These are phyloP conservation scores for Crithidia mellificae DNA, from an alignment of 208 protist species.

Conservation along the genomic window DNA sequence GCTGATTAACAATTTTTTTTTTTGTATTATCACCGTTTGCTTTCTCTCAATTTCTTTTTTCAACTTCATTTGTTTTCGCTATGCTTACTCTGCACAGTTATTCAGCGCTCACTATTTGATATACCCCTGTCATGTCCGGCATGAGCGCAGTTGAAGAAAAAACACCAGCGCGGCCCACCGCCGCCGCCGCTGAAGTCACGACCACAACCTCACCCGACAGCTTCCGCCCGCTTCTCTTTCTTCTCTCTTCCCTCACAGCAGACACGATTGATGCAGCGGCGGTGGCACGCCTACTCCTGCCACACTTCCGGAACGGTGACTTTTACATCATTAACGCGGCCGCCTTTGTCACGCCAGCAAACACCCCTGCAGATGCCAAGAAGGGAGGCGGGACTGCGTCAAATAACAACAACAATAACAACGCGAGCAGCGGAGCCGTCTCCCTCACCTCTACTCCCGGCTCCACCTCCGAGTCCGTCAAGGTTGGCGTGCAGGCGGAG, in stretches of 20 bases:
- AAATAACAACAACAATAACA: not conserved
- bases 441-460: not conserved
- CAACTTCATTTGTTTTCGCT: too few species aligned
- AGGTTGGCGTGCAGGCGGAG: conserved; percentile 32
- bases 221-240: conserved; percentile 28
- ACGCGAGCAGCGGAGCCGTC: not conserved
- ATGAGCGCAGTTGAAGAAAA: not conserved
- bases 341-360: conserved; percentile 5
- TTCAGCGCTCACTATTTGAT: too few species aligned
- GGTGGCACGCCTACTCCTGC: conserved; percentile 24
- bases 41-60: too few species aligned
- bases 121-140: not conserved
- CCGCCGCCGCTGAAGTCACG: not conserved
- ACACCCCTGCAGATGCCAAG: conserved; percentile 9
- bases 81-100: not conserved
- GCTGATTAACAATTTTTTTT: too few species aligned
- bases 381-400: conserved; percentile 2
- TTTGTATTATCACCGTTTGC: too few species aligned
- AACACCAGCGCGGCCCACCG: conserved; percentile 1
- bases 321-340: conserved; percentile 29
- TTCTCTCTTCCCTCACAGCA: conserved; percentile 24
- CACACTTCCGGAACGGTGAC: conserved; percentile 17
- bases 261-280: conserved; percentile 25
- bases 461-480: conserved; percentile 1
- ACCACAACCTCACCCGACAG: not conserved